Conservation (phyloP, 805 yeast species). For the Sugiyamaella floridensis region DNA sequence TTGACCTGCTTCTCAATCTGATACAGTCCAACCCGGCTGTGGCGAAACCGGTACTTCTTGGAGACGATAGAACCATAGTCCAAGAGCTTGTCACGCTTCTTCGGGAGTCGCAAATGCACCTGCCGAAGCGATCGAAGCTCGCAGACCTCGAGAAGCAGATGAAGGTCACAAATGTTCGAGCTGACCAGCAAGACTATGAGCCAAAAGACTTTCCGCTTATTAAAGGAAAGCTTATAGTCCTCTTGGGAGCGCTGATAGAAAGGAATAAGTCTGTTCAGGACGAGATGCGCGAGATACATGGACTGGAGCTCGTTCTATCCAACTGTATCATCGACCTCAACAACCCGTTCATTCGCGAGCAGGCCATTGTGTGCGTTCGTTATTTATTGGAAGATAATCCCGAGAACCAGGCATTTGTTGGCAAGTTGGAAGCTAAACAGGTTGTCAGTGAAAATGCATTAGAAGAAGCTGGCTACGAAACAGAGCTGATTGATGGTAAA, state of each 20-base stretch:
- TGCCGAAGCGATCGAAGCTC: slow-evolving; percentile 17
- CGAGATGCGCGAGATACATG: slow-evolving; percentile 54
- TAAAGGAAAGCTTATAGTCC: slow-evolving; percentile 60
- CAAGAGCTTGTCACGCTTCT: slow-evolving; percentile 4
- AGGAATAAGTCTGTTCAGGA: slow-evolving; percentile 58
- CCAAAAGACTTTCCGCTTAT: slow-evolving; percentile 48
- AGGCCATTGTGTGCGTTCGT: slow-evolving; percentile 72
- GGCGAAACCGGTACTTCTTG: slow-evolving; percentile 1
- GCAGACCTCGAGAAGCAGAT: slow-evolving; percentile 9
- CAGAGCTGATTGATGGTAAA: slow-evolving; percentile 66
- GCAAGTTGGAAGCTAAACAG: slow-evolving; percentile 66
- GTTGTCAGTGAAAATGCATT: slow-evolving; percentile 52
- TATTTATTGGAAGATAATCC: slow-evolving; percentile 57
- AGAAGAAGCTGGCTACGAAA: slow-evolving; percentile 71
- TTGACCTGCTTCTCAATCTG: slow-evolving; percentile 9
- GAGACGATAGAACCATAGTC: neutral
- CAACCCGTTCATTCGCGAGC: slow-evolving; percentile 55
- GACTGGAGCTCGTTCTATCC: slow-evolving; percentile 63
- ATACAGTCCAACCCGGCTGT: neutral
- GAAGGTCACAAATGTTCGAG: neutral
- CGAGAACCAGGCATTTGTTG: slow-evolving; percentile 70
- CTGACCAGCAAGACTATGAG: slow-evolving; percentile 8
- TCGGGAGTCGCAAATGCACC: slow-evolving; percentile 12
- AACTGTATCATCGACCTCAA: slow-evolving; percentile 80
- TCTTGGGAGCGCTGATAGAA: slow-evolving; percentile 51